Evolutionary conservation across 306 rosid genomes (phyloP), one percentile per base, ranked within the genome.

Genomic region (Cucurbita maxima): DNA sequence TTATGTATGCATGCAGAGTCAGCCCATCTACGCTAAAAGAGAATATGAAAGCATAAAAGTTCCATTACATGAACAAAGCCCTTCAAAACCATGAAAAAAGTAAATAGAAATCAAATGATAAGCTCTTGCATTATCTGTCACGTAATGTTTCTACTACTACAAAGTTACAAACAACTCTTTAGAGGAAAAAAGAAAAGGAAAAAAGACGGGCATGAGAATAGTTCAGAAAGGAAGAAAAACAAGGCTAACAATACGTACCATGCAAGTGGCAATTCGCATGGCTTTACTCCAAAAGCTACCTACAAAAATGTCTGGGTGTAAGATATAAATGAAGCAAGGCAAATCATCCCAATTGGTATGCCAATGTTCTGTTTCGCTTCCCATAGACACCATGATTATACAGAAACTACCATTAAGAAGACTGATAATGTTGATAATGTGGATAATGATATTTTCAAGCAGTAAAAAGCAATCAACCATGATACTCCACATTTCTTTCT

Each of bases 401-500:
- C 37, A 70, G 74, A 34, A 70, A 70, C 51, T 50, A 70, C 74
- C 58, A 34, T 36, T 51, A 36, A 70, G 58, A 70, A 70, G 58
- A 50, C 74, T 51, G 59, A 18, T 14, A 48, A 48, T 52, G 7
- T 50, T 30, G 45, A 15, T 70, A 20, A 25, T 45, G 14, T 50
- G 8, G 74, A 0, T 48, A 45, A 20, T 44, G 55, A 45, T 67
- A 20, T 7, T 45, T 40, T 22, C 38, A 44, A 44, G 72, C 9
- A 10, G 37, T 50, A 15, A 70, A 50, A 15, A 83, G 45, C 92
- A 89, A 81, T 76, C 43, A 36, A 88, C 79, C 71, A 88, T 72
- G 68, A 81, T 85, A 82, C 70, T 67, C 98, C 98, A 92, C 63
- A 81, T 78, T 63, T 76, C 90, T 78, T 86, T 80, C 61, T 83